Evolutionary conservation across 2,329 filamentous ascomycete species (phyloP).

Genomic region (Xylariaceae sp.): DNA sequence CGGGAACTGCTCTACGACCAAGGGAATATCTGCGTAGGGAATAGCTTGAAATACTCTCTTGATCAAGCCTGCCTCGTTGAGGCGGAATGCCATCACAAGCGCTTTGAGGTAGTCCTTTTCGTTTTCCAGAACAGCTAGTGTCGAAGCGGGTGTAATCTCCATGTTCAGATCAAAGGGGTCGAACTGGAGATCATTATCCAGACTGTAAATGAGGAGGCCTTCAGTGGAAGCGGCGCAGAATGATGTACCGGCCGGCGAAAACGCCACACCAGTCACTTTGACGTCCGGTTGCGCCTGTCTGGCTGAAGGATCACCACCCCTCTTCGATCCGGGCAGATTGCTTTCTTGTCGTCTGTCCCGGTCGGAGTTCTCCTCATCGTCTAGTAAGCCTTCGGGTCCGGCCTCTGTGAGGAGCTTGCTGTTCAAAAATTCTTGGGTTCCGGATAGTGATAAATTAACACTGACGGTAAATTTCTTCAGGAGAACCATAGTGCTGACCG

Average conservation of each 20-base stretch:
- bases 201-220: constrained; percentile 86
- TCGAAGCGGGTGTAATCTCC: constrained; percentile 84
- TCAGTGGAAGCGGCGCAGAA: constrained; percentile 97
- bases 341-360: constrained; percentile 78
- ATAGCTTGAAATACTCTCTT: constrained; percentile 82
- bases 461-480: constrained; percentile 95
- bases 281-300: constrained; percentile 77
- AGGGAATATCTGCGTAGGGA: constrained; percentile 67
- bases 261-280: constrained; percentile 77
- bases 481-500: constrained; percentile 85
- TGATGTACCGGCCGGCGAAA: constrained; percentile 80
- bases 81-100: constrained; percentile 92
- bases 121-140: constrained; percentile 61
- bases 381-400: constrained; percentile 77
- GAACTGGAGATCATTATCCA: constrained; percentile 80
- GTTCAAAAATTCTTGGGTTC: constrained; percentile 95
- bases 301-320: constrained; percentile 75
- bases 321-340: constrained; percentile 78
- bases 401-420: constrained; percentile 88
- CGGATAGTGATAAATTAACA: constrained; percentile 90
- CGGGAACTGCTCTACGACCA: constrained; percentile 77
- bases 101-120: constrained; percentile 85
- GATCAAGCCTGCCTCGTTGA: constrained; percentile 80
- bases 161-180: constrained; percentile 96
- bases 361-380: constrained; percentile 86